Evolutionary conservation across 2,329 filamentous ascomycete genomes (phyloP).

Genomic region (Eurotiales sp.): DNA sequence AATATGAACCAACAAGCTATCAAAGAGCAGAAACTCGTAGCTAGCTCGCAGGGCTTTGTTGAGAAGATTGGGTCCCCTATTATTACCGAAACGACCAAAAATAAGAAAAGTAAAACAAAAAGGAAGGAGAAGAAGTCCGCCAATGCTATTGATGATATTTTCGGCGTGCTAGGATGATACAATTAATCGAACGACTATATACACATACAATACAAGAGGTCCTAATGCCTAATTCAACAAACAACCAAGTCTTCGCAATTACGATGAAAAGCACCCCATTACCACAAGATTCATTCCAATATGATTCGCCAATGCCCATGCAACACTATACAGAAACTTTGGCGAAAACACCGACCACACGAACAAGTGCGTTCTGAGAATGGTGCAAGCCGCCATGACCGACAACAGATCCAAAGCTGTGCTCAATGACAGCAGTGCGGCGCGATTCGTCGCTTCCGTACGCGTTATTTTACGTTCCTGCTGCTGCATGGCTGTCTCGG

Average conservation of each 20-base stretch:
- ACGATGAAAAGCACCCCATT: constrained; percentile 54
- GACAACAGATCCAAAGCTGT: constrained; percentile 60
- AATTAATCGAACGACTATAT: not conserved
- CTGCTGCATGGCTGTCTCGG: constrained; percentile 48
- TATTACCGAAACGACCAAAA: constrained; percentile 22
- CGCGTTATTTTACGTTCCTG: constrained; percentile 13
- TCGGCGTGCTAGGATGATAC: constrained; percentile 52
- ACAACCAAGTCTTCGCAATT: no score
- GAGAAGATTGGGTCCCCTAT: constrained; percentile 4
- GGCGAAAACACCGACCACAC: constrained; percentile 99
- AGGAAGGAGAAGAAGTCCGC: constrained; percentile 28
- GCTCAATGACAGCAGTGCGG: constrained; percentile 67
- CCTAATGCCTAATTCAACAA: not conserved
- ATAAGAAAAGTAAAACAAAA: constrained; percentile 54
- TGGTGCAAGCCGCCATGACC: constrained; percentile 85
- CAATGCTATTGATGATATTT: constrained; percentile 71
- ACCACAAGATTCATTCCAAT: constrained; percentile 65
- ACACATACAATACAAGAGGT: constrained; percentile 3
- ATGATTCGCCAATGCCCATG: constrained; percentile 83
- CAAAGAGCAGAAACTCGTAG: not conserved
- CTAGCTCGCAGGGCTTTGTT: no score
- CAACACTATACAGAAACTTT: constrained; percentile 89
- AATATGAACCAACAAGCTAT: not conserved
- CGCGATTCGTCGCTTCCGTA: constrained; percentile 44
- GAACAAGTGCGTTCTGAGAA: constrained; percentile 82